Base-by-base conservation (phyloP, 2,329 filamentous ascomycete genomes). In the Xylariaceae sp. region DNA sequence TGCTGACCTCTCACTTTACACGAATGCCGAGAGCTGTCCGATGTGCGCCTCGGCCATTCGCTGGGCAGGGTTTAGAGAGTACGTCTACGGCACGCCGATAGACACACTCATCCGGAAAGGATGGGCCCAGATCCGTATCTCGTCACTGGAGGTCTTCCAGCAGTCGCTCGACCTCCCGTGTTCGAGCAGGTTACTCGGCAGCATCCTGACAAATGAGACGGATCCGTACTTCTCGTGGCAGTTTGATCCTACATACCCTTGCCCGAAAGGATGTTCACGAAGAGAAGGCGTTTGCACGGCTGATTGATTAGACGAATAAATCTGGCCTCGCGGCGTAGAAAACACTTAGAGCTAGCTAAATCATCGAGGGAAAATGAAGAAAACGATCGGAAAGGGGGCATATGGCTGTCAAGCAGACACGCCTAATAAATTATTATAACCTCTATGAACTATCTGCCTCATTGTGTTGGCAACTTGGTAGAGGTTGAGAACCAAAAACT, bases 41-140 rank as follows among this genome's bases (percentile, higher is more conserved):
- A 85, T 84, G 78, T 85, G 82, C 61, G 80, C 82, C 1, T 77
- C 79, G 6, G 81, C 81, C 0, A 82, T 84, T 58, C 76, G 80
- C 1, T 84, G 80, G 79, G 74, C 81, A 0, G 80, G 80, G 0
- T 83, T 85, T 70, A 73, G 71, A 40, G 82, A 84, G 68, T 81
- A 81, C 63, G 74, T 85, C 7, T 84, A 79, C 62, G 81, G 80
- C 5, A 83, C 80, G 1, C 77, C 73, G 21, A 80, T 82, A 56
- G 71, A 77, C 20, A 73, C 68, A 4, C 70, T 84, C 29, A 68
- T 79, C 12, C 68, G 73, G 37, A 67, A 73, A 40, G 81, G 81
- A 5, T 85, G 81, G 81, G 66, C 67, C 5, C 79, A 83, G 69
- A 82, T 84, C 43, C 70, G 72, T 4, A 73, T 85, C 37, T 61